These are phyloP conservation scores for Entomortierella lignicola DNA, from an alignment of 192 early-diverging fungal genomes.

Conservation along the genomic window DNA sequence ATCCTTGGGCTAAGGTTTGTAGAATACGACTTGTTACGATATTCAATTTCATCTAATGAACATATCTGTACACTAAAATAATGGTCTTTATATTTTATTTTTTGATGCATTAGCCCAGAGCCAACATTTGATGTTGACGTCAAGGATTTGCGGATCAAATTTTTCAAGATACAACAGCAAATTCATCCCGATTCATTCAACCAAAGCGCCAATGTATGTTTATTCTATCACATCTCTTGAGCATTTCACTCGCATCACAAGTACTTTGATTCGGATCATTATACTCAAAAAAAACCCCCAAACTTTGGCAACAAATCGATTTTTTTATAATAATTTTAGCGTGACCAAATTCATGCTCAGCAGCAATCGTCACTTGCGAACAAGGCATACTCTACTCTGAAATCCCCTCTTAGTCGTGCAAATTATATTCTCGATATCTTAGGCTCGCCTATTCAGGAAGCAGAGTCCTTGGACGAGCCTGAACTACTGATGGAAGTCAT, in stretches of 20 bases:
- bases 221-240: no score
- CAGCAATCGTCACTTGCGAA: constrained; percentile 86
- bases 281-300: no score
- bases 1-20: constrained; percentile 33
- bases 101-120: constrained; percentile 50
- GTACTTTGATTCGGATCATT: no score
- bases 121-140: constrained; percentile 77
- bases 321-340: constrained; percentile 45
- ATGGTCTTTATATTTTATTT: no score
- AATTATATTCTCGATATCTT: constrained; percentile 80
- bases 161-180: constrained; percentile 80
- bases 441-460: constrained; percentile 67
- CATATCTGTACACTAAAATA: no score
- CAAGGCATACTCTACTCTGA: constrained; percentile 85
- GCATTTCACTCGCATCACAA: no score
- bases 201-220: constrained; percentile 67
- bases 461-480: constrained; percentile 70
- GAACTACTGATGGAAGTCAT: constrained; percentile 87
- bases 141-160: constrained; percentile 68
- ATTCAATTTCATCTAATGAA: no score
- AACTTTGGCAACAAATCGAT: background rate
- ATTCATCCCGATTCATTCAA: constrained; percentile 90
- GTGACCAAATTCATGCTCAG: constrained; percentile 72
- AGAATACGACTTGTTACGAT: no score
- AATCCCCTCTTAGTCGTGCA: constrained; percentile 83